Evolutionary conservation across 177 flowering plant species (phyloP).

Genomic region (Vitis hybrid): DNA sequence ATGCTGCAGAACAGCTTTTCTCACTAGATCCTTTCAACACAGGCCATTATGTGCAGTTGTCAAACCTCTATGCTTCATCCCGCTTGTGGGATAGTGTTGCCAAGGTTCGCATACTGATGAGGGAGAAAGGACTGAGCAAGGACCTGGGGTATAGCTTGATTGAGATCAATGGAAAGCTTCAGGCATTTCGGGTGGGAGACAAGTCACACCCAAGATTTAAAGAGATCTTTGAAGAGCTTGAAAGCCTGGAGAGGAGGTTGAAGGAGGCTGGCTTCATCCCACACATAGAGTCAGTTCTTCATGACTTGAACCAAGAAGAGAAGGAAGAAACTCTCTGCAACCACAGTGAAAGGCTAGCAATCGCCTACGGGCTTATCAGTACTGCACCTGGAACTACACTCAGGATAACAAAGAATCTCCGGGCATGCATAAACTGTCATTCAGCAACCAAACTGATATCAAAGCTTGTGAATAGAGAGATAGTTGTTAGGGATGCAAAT

Average conservation of each 20-base stretch:
- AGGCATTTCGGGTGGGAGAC: conserved; percentile 47
- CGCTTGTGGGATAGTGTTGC: conserved; percentile 49
- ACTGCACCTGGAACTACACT: conserved; percentile 51
- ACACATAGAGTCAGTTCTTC: conserved; percentile 42
- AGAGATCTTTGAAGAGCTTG: conserved; percentile 41
- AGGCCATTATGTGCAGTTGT: conserved; percentile 67
- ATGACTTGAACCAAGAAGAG: conserved; percentile 49
- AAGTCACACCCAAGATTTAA: conserved; percentile 43
- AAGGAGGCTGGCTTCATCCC: conserved; percentile 50
- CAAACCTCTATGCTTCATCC: conserved; percentile 62
- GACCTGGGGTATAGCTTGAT: conserved; percentile 56
- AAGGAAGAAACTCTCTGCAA: conserved; percentile 39
- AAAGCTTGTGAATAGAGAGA: conserved; percentile 44
- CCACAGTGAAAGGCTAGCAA: conserved; percentile 56
- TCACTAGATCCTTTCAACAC: conserved; percentile 49
- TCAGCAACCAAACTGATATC: conserved; percentile 50
- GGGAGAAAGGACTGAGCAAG: conserved; percentile 48
- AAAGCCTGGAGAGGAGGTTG: conserved; percentile 39
- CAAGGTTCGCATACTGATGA: conserved; percentile 47
- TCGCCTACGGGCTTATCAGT: conserved; percentile 49
- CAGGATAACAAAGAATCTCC: conserved; percentile 47
- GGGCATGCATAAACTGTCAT: conserved; percentile 59
- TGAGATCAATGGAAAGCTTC: conserved; percentile 51
- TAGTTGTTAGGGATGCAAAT: conserved; percentile 51
- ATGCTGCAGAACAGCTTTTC: conserved; percentile 57